Percentiles rank a stretch among this genome's conserved stretches.
These are phyloP conservation scores for Trichoderma aggressivum DNA, from an alignment of 2,329 filamentous ascomycete species.

Conservation along the genomic window DNA sequence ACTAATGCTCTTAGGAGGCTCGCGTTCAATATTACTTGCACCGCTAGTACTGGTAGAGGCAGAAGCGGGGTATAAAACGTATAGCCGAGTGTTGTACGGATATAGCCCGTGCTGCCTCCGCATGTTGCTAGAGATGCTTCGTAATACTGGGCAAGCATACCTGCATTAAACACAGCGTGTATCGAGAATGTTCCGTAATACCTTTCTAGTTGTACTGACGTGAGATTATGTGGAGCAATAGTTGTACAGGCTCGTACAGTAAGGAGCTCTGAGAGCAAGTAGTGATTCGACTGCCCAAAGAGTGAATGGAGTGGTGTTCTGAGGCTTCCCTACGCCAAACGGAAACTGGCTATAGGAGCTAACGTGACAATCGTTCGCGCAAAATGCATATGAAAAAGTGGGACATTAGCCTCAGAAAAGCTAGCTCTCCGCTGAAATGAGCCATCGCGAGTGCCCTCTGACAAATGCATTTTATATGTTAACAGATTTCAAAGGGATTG, in stretches of 20 bases:
- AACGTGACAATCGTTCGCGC: neutral
- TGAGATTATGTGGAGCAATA: neutral
- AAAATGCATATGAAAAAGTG: no score
- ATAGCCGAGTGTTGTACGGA: neutral
- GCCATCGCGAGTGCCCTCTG: neutral
- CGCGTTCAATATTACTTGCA: neutral
- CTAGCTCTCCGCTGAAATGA: neutral
- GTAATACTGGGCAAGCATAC: neutral
- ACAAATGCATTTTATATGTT: neutral
- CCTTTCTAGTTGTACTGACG: neutral
- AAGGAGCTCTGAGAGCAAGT: neutral
- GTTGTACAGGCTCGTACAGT: neutral
- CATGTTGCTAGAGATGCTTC: neutral
- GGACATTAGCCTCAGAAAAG: no score
- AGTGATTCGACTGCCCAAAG: neutral
- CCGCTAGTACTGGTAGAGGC: neutral
- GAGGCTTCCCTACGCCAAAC: neutral
- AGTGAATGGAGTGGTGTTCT: neutral
- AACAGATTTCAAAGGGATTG: neutral
- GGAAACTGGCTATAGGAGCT: neutral
- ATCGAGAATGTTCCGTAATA: neutral
- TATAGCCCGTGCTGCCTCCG: neutral
- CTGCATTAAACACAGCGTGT: neutral
- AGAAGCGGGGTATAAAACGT: neutral
- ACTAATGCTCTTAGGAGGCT: neutral